Evolutionary conservation across 2,329 filamentous ascomycete genomes (phyloP), one percentile per base, ranked within the genome.

Genomic region (Botrytis fragariae): DNA sequence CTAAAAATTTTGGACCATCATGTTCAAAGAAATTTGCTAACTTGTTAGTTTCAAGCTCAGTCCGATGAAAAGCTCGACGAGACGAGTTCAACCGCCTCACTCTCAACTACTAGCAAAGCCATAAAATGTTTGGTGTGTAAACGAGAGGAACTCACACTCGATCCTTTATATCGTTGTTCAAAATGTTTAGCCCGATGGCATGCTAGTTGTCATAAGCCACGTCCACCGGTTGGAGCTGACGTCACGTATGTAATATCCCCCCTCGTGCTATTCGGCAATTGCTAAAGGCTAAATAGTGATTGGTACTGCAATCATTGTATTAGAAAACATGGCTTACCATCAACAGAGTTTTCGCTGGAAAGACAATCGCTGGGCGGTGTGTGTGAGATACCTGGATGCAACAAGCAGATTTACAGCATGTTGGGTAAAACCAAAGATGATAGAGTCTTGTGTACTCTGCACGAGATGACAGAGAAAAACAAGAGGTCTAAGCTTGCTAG

Each of bases 61-160:
- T 35, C 62, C 16, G 69, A 42, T 54, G 72, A 76, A 6, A 72
- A 63, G n/a, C 25, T 69, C 54, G 77, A 79, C 32, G 78, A 79
- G 54, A 62, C 64, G 3, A 73, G 71, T 68, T 73, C 71, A 35
- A 54, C 42, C 14, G 29, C 48, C 54, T 73, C 71, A 44, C 20
- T 69, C 8, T 70, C 71, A 69, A 73, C 39, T 68, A 69, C 18
- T 25, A 69, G 71, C 54, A 69, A 72, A 29, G 25, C 25, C n/a
- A 73, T 35, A 69, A 69, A n/a, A 44, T 80, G 79, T 69, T 61
- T 73, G 37, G 71, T 68, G 20, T 80, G 79, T 69, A 74, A 75
- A 35, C 60, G 72, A 8, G 62, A 65, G 9, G 76, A 75, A 51
- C 62, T 29, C 29, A 62, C 59, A 42, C 67, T 70, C 10, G 77